These are phyloP conservation scores for Malus fusca DNA, from an alignment of 306 rosid species.

Conservation along the genomic window DNA sequence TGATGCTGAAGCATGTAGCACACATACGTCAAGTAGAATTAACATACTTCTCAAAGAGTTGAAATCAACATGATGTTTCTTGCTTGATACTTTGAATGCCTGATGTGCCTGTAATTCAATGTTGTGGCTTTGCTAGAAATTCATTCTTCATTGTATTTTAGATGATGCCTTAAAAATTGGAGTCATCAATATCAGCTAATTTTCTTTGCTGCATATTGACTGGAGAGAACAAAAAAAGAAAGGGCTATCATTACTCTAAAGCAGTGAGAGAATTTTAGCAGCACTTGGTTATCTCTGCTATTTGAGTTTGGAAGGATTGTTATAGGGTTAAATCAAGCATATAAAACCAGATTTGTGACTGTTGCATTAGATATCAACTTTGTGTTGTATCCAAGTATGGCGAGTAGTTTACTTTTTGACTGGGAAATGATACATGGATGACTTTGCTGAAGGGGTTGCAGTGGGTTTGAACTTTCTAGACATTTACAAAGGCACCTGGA, in stretches of 20 bases:
- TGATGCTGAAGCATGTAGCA: slow-evolving; percentile 19
- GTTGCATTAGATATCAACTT: neutral
- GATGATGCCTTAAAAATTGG: neutral
- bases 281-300: neutral
- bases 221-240: neutral
- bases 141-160: neutral
- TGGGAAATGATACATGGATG: neutral
- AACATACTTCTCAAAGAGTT: neutral
- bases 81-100: neutral
- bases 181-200: neutral
- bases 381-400: neutral
- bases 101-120: neutral
- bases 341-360: neutral
- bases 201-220: neutral
- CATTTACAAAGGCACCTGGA: neutral
- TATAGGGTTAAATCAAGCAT: neutral
- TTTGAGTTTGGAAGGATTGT: neutral
- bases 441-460: neutral
- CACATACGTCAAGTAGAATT: neutral
- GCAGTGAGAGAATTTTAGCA: neutral
- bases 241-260: neutral
- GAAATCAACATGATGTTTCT: neutral
- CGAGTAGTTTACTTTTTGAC: neutral
- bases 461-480: too few relatives aligned
- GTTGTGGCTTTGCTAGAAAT: neutral